Percentiles rank a stretch among this genome's conserved stretches.
Conservation (phyloP, 2,329 filamentous ascomycete species). For the Pseudocercospora cruenta region DNA sequence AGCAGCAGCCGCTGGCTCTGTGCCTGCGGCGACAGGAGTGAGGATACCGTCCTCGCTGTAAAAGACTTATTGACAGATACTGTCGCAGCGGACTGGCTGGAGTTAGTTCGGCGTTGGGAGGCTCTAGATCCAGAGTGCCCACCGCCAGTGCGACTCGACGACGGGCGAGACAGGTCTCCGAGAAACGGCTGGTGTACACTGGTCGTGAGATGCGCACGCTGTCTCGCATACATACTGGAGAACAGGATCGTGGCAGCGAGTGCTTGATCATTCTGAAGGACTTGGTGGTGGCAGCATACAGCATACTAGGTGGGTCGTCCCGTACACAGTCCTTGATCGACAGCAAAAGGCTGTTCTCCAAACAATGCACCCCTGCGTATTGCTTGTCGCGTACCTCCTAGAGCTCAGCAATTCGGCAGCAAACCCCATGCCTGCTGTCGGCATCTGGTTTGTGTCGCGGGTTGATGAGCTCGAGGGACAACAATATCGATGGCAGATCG, state of each 20-base stretch:
- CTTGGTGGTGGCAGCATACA: background rate
- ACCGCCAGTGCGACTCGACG: conserved; percentile 6
- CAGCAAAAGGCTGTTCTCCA: background rate
- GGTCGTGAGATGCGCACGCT: background rate
- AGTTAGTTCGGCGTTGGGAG: conserved; percentile 3
- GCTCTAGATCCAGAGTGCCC: conserved; percentile 6
- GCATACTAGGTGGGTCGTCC: conserved; percentile 8
- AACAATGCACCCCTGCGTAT: conserved; percentile 1
- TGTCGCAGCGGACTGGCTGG: background rate
- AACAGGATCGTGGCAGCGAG: background rate
- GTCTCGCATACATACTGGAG: conserved; percentile 1
- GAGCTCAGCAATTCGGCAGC: background rate
- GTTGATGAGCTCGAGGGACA: background rate
- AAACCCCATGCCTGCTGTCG: background rate
- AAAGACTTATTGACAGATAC: background rate
- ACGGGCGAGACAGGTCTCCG: background rate
- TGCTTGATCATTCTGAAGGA: background rate
- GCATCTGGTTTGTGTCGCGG: background rate
- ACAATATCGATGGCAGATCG: background rate
- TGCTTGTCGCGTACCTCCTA: conserved; percentile 5
- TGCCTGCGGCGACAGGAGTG: conserved; percentile 1
- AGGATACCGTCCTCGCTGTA: background rate
- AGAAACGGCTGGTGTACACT: conserved; percentile 1
- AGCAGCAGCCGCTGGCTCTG: conserved; percentile 5
- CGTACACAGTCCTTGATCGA: conserved; percentile 1